Base-by-base conservation (phyloP, 2,329 filamentous ascomycete genomes). In the Penicillium fuscoglaucum region DNA sequence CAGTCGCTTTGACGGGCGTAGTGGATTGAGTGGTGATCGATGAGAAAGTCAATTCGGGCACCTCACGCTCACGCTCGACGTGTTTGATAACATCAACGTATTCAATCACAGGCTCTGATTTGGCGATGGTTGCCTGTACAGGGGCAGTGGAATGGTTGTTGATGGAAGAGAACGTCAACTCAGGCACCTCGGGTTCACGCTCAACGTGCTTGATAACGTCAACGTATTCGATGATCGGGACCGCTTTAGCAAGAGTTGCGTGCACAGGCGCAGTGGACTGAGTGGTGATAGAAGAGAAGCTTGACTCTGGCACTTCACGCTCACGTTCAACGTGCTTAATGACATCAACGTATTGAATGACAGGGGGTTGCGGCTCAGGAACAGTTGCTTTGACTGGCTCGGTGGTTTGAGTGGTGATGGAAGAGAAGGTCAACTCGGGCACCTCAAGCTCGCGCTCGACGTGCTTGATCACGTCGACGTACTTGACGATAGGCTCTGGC, bases 111-210 rank as follows among this genome's bases (percentile, higher is more conserved):
- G 70, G 72, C 49, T 66, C 59, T 15, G 44, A 24, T 28, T 31
- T 28, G 31, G 63, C 48, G 31, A 66, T 31, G 6, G 39, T 44
- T 19, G 53, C 28, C 19, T 43, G 35, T 12, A 72, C 58, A 5
- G 79, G 77, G 57, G 75, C 72, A 17, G 70, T 72, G 44, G 54
- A 67, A 21, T 64, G 61, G 13, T 66, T 61, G 29, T 65, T 55
- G 17, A 71, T 63, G 49, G 61, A 62, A 24, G 74, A 73, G 43
- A 76, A 59, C 7, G 65, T 62, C 31, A 71, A 53, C 33, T 70
- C 61, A 13, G 67, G 64, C 51, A 59, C 21, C 35, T 66, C 60
- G 5, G 65, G 57, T 21, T 51, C 55, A 24, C 57, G 59, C 24
- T 64, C 61, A 21, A 56, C 46, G 53, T 56, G 53, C 29, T 56